Conservation (phyloP, 2,329 filamentous ascomycete genomes). For the Fusarium palustre region DNA sequence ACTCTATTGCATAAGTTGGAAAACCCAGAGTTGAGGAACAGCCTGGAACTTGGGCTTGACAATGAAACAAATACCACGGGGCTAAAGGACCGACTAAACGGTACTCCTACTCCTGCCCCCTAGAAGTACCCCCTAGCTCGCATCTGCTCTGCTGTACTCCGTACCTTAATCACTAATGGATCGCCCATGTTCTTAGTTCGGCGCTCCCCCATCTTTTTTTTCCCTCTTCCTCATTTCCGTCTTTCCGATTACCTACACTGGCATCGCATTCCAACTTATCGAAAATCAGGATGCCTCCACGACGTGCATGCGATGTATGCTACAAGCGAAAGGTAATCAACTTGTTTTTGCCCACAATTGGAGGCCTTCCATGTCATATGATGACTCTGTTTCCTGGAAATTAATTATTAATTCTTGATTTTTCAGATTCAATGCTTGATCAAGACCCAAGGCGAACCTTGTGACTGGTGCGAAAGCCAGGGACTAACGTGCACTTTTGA, state of each 20-base stretch:
- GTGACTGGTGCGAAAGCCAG: constrained; percentile 43
- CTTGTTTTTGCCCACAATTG: not conserved
- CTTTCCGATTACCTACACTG: constrained; percentile 34
- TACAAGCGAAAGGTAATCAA: constrained; percentile 40
- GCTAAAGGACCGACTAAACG: not conserved
- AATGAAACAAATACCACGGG: constrained; percentile 1
- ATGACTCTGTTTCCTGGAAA: not conserved
- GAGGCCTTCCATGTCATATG: not conserved
- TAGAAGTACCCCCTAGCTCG: not conserved
- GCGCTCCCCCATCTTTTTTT: not conserved
- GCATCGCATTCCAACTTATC: not conserved
- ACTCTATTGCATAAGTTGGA: not conserved
- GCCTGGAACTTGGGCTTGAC: not conserved
- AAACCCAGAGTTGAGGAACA: not conserved
- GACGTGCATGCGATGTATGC: constrained; percentile 36
- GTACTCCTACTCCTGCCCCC: not conserved
- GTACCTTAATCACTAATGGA: not conserved
- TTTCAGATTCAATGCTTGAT: constrained; percentile 42
- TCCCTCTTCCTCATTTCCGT: constrained; percentile 13
- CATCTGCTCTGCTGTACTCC: not conserved
- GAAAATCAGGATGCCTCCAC: constrained; percentile 32
- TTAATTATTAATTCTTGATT: not conserved
- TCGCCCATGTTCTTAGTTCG: constrained; percentile 9
- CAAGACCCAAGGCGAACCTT: constrained; percentile 27
- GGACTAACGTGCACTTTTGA: constrained; percentile 40